These are phyloP conservation scores for Heteromeles arbutifolia DNA, from an alignment of 306 rosid species.

Conservation along the genomic window DNA sequence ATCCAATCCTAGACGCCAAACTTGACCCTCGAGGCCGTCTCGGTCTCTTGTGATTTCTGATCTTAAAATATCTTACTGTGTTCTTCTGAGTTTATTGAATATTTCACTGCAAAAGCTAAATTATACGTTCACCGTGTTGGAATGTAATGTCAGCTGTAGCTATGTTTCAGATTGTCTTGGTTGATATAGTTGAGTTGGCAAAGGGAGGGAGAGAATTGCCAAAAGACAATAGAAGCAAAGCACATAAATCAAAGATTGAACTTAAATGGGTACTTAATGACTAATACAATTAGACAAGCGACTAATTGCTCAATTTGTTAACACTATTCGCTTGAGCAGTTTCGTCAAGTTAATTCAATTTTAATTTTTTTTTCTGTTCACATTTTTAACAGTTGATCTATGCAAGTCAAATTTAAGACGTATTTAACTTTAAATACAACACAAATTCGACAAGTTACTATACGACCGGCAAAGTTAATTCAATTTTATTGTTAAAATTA, in stretches of 20 bases:
- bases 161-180: background rate
- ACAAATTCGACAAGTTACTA: no score
- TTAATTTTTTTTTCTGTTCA: no score
- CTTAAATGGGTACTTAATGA: background rate
- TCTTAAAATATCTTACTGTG: background rate
- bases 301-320: no score
- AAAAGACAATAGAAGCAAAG: background rate
- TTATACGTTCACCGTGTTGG: background rate
- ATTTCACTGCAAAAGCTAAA: background rate
- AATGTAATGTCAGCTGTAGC: background rate
- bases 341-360: no score
- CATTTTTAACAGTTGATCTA: no score
- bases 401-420: no score
- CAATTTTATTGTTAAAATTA: background rate
- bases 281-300: background rate
- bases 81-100: background rate
- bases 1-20: background rate
- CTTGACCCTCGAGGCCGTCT: background rate
- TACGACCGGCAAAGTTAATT: no score
- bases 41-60: background rate
- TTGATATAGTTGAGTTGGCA: background rate
- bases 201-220: background rate
- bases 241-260: background rate
- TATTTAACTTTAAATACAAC: no score
- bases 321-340: fast-evolving